Conservation (phyloP, 306 rosid species). For the Begonia loranthoides region DNA sequence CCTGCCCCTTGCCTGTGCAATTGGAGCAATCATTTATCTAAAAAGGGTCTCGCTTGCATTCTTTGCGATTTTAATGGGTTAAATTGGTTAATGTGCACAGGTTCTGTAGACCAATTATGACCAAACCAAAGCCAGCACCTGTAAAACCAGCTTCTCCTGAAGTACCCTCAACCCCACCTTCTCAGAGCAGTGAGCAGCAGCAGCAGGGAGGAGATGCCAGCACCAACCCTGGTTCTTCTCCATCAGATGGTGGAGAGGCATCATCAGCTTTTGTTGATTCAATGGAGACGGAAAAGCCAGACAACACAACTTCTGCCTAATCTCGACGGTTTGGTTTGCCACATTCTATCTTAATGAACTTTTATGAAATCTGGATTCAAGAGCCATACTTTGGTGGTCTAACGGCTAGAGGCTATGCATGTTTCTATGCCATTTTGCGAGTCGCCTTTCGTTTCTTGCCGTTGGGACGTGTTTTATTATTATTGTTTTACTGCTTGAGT, state of each 20-base stretch:
- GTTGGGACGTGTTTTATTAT: neutral
- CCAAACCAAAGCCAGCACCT: conserved; percentile 61
- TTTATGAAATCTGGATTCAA: neutral
- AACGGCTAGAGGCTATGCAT: neutral
- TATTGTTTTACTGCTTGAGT: conserved; percentile 6
- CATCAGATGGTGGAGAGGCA: conserved; percentile 27
- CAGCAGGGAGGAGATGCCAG: conserved; percentile 28
- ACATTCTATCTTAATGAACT: conserved; percentile 6
- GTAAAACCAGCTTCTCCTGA: conserved; percentile 52
- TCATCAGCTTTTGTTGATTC: conserved; percentile 44
- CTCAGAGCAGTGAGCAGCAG: conserved; percentile 31
- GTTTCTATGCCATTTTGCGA: too few species aligned
- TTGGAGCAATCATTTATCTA: too few species aligned
- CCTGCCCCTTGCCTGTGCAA: neutral
- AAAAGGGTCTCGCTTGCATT: too few species aligned
- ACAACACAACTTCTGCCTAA: conserved; percentile 35
- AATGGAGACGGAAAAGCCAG: conserved; percentile 71
- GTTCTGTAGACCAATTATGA: conserved; percentile 81
- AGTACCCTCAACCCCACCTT: conserved; percentile 38
- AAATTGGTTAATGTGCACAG: conserved; percentile 12
- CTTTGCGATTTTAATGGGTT: too few species aligned
- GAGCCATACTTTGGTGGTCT: neutral
- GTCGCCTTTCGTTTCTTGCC: too few species aligned
- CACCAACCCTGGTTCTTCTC: conserved; percentile 13
- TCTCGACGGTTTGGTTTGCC: conserved; percentile 1